Evolutionary conservation across 768 basidiomycete genomes (phyloP).

Genomic region (Hydnomerulius pinastri): DNA sequence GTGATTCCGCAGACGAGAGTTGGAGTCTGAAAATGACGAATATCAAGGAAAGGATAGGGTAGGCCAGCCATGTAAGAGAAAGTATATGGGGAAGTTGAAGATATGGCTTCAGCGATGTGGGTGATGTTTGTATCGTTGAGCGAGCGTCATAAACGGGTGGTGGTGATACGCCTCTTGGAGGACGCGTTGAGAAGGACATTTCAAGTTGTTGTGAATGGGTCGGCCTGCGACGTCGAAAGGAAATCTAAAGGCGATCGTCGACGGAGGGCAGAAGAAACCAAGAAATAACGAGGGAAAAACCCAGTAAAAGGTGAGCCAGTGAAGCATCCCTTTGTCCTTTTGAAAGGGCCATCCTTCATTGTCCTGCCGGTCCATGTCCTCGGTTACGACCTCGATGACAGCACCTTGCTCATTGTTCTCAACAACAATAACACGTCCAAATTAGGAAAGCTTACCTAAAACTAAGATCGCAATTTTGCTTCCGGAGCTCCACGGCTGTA

Average conservation of each 20-base stretch:
- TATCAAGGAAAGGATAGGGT: slow-evolving; percentile 85
- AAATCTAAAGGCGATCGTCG: slow-evolving; percentile 10
- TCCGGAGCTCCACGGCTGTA: no score
- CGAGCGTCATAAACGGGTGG: slow-evolving; percentile 61
- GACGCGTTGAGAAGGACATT: slow-evolving; percentile 32
- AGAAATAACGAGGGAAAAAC: slow-evolving; percentile 4
- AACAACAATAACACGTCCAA: slow-evolving; percentile 30
- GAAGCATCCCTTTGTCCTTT: slow-evolving; percentile 27
- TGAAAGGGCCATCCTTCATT: slow-evolving; percentile 8
- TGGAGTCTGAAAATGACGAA: slow-evolving; percentile 86
- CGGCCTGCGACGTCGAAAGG: slow-evolving; percentile 39
- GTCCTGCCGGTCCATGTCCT: slow-evolving; percentile 2
- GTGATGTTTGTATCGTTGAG: slow-evolving; percentile 32
- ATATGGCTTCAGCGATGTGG: slow-evolving; percentile 68
- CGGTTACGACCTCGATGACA: background rate
- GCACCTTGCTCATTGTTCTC: slow-evolving; percentile 28
- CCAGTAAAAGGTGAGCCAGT: slow-evolving; percentile 10
- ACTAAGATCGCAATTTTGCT: slow-evolving; percentile 10
- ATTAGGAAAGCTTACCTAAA: slow-evolving; percentile 15
- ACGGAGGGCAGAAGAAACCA: slow-evolving; percentile 9
- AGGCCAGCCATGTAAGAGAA: slow-evolving; percentile 89
- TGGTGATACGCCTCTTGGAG: slow-evolving; percentile 37
- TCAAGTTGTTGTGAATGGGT: slow-evolving; percentile 22
- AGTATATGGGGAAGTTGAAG: slow-evolving; percentile 81
- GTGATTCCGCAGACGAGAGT: slow-evolving; percentile 68